Base-by-base conservation (phyloP, 352 stramenopile species). In the Globisporangium viniferum region DNA sequence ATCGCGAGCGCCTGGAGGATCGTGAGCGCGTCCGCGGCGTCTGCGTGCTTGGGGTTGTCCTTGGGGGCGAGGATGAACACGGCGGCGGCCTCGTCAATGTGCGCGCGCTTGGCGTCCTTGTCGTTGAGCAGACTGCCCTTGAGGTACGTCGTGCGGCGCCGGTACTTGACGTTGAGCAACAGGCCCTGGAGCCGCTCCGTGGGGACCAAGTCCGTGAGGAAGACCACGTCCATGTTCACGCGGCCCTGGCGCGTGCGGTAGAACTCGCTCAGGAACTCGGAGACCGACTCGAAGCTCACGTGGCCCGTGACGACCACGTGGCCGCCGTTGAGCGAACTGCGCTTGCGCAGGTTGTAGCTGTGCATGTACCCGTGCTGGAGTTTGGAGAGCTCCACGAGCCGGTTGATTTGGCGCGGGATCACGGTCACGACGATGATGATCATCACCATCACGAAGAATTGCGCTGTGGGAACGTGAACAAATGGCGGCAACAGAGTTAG, bases 221-320 rank as follows among this genome's bases (percentile, higher is more conserved):
- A 79, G 3, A 88, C 80, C 4, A 90, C 80, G 53, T 88, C 80
- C 79, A 90, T 87, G 62, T 86, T 82, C 41, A 90, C 73, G 53
- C 78, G 76, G 36, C 82, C 82, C 44, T 84, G 78, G 1, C 79
- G 71, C 54, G 72, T 64, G 46, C 80, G 78, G 63, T 90, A 90
- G 60, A 90, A 90, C 66, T 90, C 82, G 59, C 71, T 70, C 18
- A 90, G 71, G 55, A 90, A 90, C 31, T 80, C 79, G 10, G 76
- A 69, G 7, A 81, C 73, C 0, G 76, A 77, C 58, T 88, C 80
- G 64, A 75, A 70, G 33, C 67, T 78, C 53, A 90, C 73, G 58
- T 73, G 67, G 12, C 82, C 82, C 0, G 75, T 82, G 41, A 90
- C 77, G 9, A 88, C 68, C 6, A 88, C 78, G 63, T 88, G 82